These are phyloP conservation scores for Eucalyptus microcorys DNA, from an alignment of 345 rosid genomes.

Conservation along the genomic window DNA sequence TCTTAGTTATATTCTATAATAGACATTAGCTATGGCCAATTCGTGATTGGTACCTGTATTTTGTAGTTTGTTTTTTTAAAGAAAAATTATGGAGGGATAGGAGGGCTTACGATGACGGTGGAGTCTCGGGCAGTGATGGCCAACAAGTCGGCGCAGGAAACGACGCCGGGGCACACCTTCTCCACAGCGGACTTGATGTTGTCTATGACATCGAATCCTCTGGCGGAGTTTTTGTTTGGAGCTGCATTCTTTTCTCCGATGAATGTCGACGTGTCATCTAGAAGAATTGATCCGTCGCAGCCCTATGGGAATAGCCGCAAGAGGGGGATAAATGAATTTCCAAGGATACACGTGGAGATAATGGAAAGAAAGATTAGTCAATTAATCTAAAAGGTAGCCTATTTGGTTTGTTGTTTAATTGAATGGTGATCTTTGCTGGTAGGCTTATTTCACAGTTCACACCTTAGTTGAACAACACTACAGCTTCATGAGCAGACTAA, in stretches of 20 bases:
- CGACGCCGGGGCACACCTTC: slow-evolving; percentile 65
- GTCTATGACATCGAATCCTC: slow-evolving; percentile 74
- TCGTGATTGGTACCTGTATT: background rate
- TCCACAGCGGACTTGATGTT: slow-evolving; percentile 64
- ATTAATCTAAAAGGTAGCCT: background rate
- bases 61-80: background rate
- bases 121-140: slow-evolving; percentile 74
- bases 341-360: background rate
- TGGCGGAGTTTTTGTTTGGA: slow-evolving; percentile 56
- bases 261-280: slow-evolving; percentile 70
- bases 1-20: background rate
- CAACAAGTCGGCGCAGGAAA: slow-evolving; percentile 79
- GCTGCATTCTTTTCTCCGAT: slow-evolving; percentile 69
- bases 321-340: background rate
- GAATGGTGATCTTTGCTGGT: background rate
- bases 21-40: background rate
- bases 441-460: background rate
- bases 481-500: background rate
- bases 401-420: background rate
- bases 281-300: slow-evolving; percentile 76
- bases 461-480: background rate
- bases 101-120: slow-evolving; percentile 23
- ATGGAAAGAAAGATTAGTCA: background rate
- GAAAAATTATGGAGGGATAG: background rate
- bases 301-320: slow-evolving; percentile 21